Conservation (phyloP, 352 stramenopile genomes). For the Globisporangium lucens region DNA sequence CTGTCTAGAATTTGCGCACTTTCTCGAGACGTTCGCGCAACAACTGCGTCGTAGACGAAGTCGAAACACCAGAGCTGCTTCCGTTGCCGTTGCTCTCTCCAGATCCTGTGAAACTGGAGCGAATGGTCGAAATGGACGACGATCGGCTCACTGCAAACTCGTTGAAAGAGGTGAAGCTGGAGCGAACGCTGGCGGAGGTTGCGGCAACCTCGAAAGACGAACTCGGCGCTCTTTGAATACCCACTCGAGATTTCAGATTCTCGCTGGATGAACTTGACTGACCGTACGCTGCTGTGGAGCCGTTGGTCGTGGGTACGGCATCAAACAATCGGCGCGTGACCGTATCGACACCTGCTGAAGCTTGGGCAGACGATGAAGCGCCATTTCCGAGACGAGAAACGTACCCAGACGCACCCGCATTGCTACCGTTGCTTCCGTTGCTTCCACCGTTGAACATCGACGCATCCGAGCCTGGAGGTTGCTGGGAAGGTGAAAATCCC, state of each 20-base stretch:
- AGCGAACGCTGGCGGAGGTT: conserved; percentile 22
- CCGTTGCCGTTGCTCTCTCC: neutral
- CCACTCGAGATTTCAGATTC: conserved; percentile 14
- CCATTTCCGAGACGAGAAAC: conserved; percentile 9
- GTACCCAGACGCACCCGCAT: conserved; percentile 1
- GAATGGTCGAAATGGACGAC: conserved; percentile 5
- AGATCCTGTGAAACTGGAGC: conserved; percentile 12
- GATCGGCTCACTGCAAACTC: conserved; percentile 32
- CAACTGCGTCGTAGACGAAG: conserved; percentile 21
- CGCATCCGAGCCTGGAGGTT: conserved; percentile 16
- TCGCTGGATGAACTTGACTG: conserved; percentile 26
- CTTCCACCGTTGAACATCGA: conserved; percentile 21
- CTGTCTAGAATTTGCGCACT: conserved; percentile 22
- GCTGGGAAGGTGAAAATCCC: conserved; percentile 26
- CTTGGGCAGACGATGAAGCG: neutral
- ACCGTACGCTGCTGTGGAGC: neutral
- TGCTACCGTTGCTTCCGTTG: conserved; percentile 7
- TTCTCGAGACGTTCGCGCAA: conserved; percentile 23
- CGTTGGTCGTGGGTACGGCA: conserved; percentile 18
- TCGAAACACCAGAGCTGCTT: conserved; percentile 2
- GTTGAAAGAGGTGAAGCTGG: conserved; percentile 51
- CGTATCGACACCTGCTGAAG: conserved; percentile 17
- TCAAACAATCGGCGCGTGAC: conserved; percentile 60
- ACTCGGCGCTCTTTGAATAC: conserved; percentile 13
- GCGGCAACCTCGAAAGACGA: conserved; percentile 8